A percentile compares a stretch with the other conserved stretches of the same genome.
Conservation (phyloP, 768 basidiomycete genomes). For the Pleurotus ostreatus region DNA sequence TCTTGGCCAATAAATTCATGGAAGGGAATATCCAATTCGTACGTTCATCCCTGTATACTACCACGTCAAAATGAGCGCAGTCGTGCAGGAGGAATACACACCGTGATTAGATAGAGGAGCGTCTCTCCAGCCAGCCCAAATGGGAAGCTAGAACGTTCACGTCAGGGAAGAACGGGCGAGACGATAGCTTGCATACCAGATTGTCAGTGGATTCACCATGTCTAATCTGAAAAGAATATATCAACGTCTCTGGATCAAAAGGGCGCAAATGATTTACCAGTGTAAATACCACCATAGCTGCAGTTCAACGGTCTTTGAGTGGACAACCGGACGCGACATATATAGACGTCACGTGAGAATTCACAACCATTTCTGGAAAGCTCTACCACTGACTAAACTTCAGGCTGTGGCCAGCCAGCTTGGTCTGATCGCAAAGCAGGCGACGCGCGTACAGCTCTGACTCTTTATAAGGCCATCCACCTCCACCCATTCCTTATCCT, state of each 20-base stretch:
- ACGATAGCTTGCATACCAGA: constrained; percentile 36
- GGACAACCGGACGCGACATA: neutral
- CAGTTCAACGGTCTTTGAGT: neutral
- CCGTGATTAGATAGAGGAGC: constrained; percentile 74
- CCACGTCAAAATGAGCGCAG: neutral
- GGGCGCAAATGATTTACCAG: constrained; percentile 26
- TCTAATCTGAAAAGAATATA: constrained; percentile 42
- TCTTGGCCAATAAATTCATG: neutral
- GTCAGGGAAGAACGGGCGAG: neutral
- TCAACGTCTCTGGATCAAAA: no score
- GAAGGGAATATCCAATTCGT: constrained; percentile 13
- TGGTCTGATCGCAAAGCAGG: neutral
- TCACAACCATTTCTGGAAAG: neutral
- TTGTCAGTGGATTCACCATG: constrained; percentile 82
- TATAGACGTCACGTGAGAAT: neutral
- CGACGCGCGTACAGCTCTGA: constrained; percentile 1
- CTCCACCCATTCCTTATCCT: neutral
- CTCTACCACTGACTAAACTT: neutral
- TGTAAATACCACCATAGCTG: constrained; percentile 32
- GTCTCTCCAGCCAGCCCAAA: constrained; percentile 79
- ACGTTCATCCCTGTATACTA: constrained; percentile 49
- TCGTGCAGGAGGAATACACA: constrained; percentile 20
- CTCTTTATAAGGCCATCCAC: neutral
- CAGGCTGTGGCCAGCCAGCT: neutral
- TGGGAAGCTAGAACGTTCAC: constrained; percentile 17